Base-by-base conservation (phyloP, 208 protist genomes). In the Porcisia hertigi region DNA sequence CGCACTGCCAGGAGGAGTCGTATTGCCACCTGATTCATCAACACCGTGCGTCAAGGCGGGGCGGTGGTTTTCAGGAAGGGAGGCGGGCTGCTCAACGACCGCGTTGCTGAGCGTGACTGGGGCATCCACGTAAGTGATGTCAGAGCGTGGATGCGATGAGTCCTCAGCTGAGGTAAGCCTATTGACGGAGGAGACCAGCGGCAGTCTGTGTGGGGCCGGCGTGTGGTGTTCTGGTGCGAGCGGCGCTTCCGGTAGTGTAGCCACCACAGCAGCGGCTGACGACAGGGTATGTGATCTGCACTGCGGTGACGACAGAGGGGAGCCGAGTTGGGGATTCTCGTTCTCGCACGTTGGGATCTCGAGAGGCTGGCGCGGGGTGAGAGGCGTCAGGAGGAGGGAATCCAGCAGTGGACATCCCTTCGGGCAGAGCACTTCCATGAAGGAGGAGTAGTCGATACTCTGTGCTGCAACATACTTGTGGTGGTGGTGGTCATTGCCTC, bases 371-470 rank as follows among this genome's bases (percentile, higher is more conserved):
- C 3, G 63, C 20, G 47, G 1, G 14, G 7, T 41, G 1, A 20
- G 5, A 23, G 75, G 49, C 2, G 69, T 36, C 16, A 80, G 14
- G 7, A 69, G 76, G 30, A 80, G 60, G 0, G 16, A 53, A 59
- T 75, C 76, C 59, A 80, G 69, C 58, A 80, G 47, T 8, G 76
- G 74, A 9, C 55, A 64, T 0, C 76, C 69, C 20, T 80, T 63
- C 1, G 76, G 76, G 55, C 69, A 80, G 20, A 80, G 20, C 45
- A 80, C 76, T 49, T 80, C 76, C 47, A 80, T 49, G 30, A 80
- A 80, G 14, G 36, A 2, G 25, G 76, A 36, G 53, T 71, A 80
- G 69, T 75, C 60, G 8, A 73, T 34, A 25, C 57, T 12, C 30
- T 3, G 11, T 23, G 23, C 16, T 18, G 52, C 12, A 6, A 7